Conservation (phyloP, 2,329 filamentous ascomycete genomes). For the Penicillium sp. region DNA sequence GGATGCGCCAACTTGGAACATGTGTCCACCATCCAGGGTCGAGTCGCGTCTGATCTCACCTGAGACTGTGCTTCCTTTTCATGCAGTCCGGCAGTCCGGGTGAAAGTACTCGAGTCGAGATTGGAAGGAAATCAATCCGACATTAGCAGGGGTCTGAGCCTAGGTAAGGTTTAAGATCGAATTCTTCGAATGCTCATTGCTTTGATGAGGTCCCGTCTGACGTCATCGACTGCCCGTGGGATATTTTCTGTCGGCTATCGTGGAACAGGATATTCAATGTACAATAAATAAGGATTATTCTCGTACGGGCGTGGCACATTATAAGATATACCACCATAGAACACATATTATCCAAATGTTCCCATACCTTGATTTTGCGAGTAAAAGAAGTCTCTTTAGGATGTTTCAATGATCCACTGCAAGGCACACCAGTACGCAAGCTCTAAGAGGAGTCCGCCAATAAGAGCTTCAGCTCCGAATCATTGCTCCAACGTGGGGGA, state of each 20-base stretch:
- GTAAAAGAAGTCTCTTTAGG: background rate
- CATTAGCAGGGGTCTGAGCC: slow-evolving; percentile 20
- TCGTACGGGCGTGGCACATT: slow-evolving; percentile 9
- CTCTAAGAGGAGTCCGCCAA: background rate
- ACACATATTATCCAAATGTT: too few species aligned
- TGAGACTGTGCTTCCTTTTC: slow-evolving; percentile 7
- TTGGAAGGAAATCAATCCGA: background rate
- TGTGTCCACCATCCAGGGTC: slow-evolving; percentile 16
- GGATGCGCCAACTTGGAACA: slow-evolving; percentile 14
- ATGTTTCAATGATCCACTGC: slow-evolving; percentile 8
- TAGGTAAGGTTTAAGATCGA: slow-evolving; percentile 5
- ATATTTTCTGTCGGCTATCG: slow-evolving; percentile 13
- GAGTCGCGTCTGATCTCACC: background rate
- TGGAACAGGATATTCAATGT: slow-evolving; percentile 7
- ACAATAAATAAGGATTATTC: too few species aligned
- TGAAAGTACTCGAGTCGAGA: background rate
- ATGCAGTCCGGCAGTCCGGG: slow-evolving; percentile 7
- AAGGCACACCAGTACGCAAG: slow-evolving; percentile 5
- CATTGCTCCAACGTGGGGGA: slow-evolving; percentile 4
- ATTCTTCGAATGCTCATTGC: slow-evolving; percentile 12
- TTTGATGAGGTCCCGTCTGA: slow-evolving; percentile 15
- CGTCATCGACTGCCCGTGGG: slow-evolving; percentile 17
- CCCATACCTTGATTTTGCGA: background rate
- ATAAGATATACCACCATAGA: background rate
- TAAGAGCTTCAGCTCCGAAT: background rate